Conservation (phyloP, 2,329 filamentous ascomycete species). For the Penicillium sp. region DNA sequence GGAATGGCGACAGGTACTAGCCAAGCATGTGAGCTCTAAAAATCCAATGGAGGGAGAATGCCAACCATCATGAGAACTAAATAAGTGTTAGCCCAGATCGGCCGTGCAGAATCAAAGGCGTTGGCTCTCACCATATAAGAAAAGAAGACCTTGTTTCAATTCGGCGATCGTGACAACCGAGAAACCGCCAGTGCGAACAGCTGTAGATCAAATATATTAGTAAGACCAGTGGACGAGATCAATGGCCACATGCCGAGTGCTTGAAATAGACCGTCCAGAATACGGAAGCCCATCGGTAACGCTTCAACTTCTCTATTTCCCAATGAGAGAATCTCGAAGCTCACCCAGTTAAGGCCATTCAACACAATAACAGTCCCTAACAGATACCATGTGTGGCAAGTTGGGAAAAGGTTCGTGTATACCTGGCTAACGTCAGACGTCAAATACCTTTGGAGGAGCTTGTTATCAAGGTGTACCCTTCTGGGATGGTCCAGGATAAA, state of each 20-base stretch:
- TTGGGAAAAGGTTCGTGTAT: constrained; percentile 61
- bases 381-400: constrained; percentile 69
- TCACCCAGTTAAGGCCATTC: constrained; percentile 68
- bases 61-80: constrained; percentile 40
- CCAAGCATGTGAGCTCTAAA: too few relatives aligned
- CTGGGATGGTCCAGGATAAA: constrained; percentile 43
- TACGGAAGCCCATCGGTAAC: constrained; percentile 58
- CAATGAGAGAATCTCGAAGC: constrained; percentile 69
- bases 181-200: constrained; percentile 68
- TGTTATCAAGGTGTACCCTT: constrained; percentile 27
- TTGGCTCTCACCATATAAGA: constrained; percentile 29
- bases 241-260: constrained; percentile 48
- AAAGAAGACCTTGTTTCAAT: constrained; percentile 50
- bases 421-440: constrained; percentile 28
- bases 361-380: constrained; percentile 64
- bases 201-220: constrained; percentile 8
- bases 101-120: too few relatives aligned
- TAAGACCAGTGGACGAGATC: too few relatives aligned
- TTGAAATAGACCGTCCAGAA: constrained; percentile 67
- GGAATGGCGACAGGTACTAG: constrained; percentile 41
- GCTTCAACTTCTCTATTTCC: constrained; percentile 61
- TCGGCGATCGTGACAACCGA: constrained; percentile 66
- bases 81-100: too few relatives aligned
- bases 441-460: neutral
- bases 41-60: too few relatives aligned